phyloP scores from a whole-genome alignment of 78 protist species.

The Dictyostelium brefeldianum region DNA sequence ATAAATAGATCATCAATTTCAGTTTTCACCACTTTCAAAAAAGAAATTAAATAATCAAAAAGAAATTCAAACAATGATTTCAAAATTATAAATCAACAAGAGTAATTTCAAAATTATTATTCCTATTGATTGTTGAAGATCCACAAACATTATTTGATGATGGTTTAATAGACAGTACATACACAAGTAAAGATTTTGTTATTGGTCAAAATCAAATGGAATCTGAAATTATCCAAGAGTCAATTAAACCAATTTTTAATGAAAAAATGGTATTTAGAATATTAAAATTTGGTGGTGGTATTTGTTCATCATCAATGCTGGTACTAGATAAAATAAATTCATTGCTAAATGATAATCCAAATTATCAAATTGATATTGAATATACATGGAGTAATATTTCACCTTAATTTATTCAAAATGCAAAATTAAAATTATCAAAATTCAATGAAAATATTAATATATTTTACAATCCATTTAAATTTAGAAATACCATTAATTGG shows the following conservation, averaged over 20 bases:
- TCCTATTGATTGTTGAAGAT: not conserved
- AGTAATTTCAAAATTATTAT: constrained; percentile 7
- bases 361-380: not conserved
- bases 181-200: not conserved
- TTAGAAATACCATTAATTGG: not conserved
- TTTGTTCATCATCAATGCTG: not conserved
- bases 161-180: not conserved
- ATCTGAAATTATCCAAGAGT: not conserved
- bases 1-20: too few relatives aligned
- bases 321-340: not conserved
- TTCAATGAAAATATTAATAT: not conserved
- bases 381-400: constrained; percentile 5
- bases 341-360: not conserved
- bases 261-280: constrained; percentile 12
- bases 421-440: not conserved
- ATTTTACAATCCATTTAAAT: not conserved
- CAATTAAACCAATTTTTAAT: not conserved
- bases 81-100: constrained; percentile 7
- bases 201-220: not conserved
- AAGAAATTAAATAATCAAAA: too few relatives aligned
- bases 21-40: too few relatives aligned
- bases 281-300: not conserved
- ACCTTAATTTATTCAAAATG: not conserved
- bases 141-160: not conserved
- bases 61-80: too few relatives aligned